Conservation (phyloP, 352 stramenopile genomes). For the Lagenidium sp. region DNA sequence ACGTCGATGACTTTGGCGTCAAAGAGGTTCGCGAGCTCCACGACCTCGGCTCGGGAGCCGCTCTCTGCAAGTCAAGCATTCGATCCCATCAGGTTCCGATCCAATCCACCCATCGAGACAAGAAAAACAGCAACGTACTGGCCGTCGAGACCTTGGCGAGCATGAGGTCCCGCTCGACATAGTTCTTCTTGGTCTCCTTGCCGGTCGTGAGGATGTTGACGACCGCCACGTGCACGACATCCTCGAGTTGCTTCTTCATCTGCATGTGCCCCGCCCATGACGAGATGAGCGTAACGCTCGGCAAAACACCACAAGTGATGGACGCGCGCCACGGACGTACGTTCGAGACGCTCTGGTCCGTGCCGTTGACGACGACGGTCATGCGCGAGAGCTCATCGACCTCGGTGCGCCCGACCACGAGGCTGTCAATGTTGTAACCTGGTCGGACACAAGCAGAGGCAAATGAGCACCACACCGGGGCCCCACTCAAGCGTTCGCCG, state of each 20-base stretch:
- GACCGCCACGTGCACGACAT: conserved; percentile 80
- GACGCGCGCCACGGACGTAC: neutral
- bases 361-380: conserved; percentile 80
- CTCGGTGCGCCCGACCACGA: conserved; percentile 80
- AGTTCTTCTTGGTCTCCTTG: conserved; percentile 57
- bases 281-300: neutral
- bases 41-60: conserved; percentile 62
- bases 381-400: conserved; percentile 81
- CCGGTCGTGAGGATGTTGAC: conserved; percentile 80
- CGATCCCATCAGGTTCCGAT: too few species aligned
- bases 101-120: neutral
- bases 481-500: too few species aligned
- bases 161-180: conserved; percentile 84
- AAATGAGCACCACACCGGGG: too few species aligned
- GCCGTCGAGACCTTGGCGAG: conserved; percentile 78
- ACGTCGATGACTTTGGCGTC: conserved; percentile 85
- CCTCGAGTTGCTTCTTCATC: conserved; percentile 85
- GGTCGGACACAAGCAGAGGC: too few species aligned
- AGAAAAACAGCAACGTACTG: conserved; percentile 23
- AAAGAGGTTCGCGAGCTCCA: conserved; percentile 77
- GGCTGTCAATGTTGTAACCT: conserved; percentile 86
- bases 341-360: conserved; percentile 70
- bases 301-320: neutral
- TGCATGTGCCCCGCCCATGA: neutral
- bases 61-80: conserved; percentile 20